These are phyloP conservation scores for Pseudogymnoascus sp. DNA, from an alignment of 2,329 filamentous ascomycete genomes.

Conservation along the genomic window DNA sequence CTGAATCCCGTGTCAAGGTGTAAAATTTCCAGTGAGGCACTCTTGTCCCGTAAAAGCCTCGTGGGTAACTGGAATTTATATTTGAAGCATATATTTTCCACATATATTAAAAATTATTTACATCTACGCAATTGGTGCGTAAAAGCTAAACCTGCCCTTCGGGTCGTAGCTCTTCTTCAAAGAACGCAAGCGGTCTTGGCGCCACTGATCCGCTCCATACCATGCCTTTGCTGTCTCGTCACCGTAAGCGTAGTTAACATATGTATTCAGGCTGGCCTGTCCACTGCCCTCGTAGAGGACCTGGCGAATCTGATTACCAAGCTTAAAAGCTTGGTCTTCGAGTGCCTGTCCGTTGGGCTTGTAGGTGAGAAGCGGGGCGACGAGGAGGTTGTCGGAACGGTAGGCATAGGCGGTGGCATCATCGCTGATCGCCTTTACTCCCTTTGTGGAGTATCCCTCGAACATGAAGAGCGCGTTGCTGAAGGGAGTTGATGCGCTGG, in stretches of 20 bases:
- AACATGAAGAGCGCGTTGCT: conserved; percentile 44
- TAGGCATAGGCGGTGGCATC: conserved; percentile 38
- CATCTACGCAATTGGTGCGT: conserved; percentile 30
- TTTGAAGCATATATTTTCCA: not conserved
- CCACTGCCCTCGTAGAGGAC: conserved; percentile 31
- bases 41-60: not conserved
- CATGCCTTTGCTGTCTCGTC: conserved; percentile 33
- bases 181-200: conserved; percentile 34
- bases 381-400: conserved; percentile 36
- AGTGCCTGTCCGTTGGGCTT: conserved; percentile 25
- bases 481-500: conserved; percentile 24
- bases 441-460: conserved; percentile 43
- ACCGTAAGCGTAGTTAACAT: conserved; percentile 46
- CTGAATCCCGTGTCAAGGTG: too few relatives aligned
- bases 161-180: conserved; percentile 45
- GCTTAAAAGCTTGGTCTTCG: conserved; percentile 27
- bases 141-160: conserved; percentile 36
- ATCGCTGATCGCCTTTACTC: conserved; percentile 31
- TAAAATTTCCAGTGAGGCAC: too few relatives aligned
- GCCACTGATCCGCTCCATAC: conserved; percentile 44
- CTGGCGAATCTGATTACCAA: conserved; percentile 33
- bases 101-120: not conserved
- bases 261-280: conserved; percentile 29
- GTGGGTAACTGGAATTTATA: not conserved
- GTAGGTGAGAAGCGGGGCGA: conserved; percentile 33